phyloP scores from a whole-genome alignment of 495 filamentous ascomycete species.

The Penicillium argentinense region DNA sequence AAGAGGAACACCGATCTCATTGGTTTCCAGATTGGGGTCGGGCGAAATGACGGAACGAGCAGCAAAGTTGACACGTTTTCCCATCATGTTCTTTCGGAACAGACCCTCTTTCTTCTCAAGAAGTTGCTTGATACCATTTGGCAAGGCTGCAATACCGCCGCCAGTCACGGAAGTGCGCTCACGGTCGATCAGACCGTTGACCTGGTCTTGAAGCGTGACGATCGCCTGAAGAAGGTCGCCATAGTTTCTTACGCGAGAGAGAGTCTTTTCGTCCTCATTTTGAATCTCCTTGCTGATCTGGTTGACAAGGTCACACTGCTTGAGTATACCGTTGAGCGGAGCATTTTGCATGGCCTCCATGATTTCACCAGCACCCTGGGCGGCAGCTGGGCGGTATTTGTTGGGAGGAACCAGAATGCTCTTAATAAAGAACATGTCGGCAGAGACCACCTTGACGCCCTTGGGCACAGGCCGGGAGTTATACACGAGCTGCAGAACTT shows the following conservation, averaged over 20 bases:
- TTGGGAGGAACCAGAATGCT: conserved; percentile 86
- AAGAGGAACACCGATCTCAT: conserved; percentile 95
- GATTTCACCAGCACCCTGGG: conserved; percentile 71
- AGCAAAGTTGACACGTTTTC: conserved; percentile 98
- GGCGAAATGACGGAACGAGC: conserved; percentile 97
- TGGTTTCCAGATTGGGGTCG: conserved; percentile 97
- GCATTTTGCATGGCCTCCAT: conserved; percentile 84
- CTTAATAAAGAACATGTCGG: conserved; percentile 93
- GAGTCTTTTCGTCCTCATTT: conserved; percentile 41
- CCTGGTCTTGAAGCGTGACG: conserved; percentile 79
- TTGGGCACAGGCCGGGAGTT: conserved; percentile 61
- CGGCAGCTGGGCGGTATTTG: conserved; percentile 86
- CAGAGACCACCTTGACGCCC: conserved; percentile 52
- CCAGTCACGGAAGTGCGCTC: conserved; percentile 80
- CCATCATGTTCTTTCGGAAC: conserved; percentile 99
- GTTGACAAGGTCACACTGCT: conserved; percentile 64
- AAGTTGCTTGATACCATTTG: conserved; percentile 88
- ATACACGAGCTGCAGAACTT: conserved; percentile 79
- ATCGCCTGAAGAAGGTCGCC: conserved; percentile 69
- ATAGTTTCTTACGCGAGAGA: conserved; percentile 50
- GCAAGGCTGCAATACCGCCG: conserved; percentile 45
- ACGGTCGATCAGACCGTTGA: conserved; percentile 87
- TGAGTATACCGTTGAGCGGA: conserved; percentile 77
- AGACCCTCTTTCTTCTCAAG: conserved; percentile 98
- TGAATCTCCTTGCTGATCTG: conserved; percentile 74